A percentile compares a stretch with the other conserved stretches of the same genome.
Evolutionary conservation across 2,329 filamentous ascomycete species (phyloP).

Genomic region (Ascochyta clinopodiicola): DNA sequence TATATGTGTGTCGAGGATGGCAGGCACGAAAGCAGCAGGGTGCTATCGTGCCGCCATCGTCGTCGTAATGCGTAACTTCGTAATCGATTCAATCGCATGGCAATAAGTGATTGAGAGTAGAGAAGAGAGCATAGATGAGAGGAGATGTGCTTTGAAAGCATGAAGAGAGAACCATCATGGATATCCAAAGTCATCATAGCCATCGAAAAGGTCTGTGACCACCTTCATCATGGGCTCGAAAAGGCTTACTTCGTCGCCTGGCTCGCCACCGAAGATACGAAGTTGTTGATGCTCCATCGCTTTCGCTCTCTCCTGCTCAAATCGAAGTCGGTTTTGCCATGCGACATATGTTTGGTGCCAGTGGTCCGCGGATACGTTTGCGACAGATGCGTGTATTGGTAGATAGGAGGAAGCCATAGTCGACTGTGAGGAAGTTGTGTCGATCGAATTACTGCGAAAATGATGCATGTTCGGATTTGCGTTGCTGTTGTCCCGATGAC

Average conservation of each 20-base stretch:
- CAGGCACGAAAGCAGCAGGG: conserved; percentile 2
- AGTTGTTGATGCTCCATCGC: conserved; percentile 46
- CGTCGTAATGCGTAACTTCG: conserved; percentile 7
- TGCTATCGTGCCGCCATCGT: neutral
- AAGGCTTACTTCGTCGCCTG: conserved; percentile 51
- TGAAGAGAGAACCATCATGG: conserved; percentile 35
- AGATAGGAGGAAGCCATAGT: conserved; percentile 33
- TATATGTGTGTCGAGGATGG: neutral
- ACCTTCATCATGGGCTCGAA: conserved; percentile 56
- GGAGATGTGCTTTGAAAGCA: conserved; percentile 8
- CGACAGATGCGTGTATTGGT: conserved; percentile 22
- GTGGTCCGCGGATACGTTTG: conserved; percentile 32
- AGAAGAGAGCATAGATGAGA: conserved; percentile 24
- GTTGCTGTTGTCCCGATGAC: conserved; percentile 45
- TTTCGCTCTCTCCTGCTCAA: conserved; percentile 37
- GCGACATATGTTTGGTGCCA: conserved; percentile 48
- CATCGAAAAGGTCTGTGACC: conserved; percentile 54
- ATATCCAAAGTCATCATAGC: conserved; percentile 53
- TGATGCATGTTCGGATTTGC: conserved; percentile 33
- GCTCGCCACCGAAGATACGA: conserved; percentile 53
- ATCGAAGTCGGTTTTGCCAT: conserved; percentile 45
- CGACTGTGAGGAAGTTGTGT: conserved; percentile 36
- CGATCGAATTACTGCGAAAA: conserved; percentile 39
- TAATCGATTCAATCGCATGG: conserved; percentile 7
- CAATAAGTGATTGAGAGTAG: conserved; percentile 3